Evolutionary conservation across 2,329 filamentous ascomycete species (phyloP).

Genomic region (Malbranchea zuffiana): DNA sequence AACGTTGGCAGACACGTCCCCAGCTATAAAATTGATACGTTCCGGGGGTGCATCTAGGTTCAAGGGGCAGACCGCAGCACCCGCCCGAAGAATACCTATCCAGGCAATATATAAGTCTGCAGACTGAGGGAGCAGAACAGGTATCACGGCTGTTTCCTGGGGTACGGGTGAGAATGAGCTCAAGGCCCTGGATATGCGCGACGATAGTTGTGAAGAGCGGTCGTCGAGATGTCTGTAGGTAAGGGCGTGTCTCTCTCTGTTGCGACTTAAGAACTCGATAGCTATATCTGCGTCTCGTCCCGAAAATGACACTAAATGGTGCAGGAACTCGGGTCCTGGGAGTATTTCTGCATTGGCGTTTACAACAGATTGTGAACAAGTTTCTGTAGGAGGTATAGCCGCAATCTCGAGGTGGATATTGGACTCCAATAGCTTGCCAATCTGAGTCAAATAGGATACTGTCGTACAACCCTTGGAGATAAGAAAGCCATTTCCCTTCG

Average conservation of each 20-base stretch:
- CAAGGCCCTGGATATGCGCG: constrained; percentile 33
- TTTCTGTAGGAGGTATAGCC: constrained; percentile 1
- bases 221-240: constrained; percentile 55
- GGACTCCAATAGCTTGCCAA: constrained; percentile 21
- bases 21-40: constrained; percentile 65
- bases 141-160: constrained; percentile 44
- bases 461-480: constrained; percentile 20
- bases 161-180: constrained; percentile 14
- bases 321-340: constrained; percentile 47
- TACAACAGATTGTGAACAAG: constrained; percentile 42
- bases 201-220: constrained; percentile 47
- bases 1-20: constrained; percentile 61
- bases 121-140: constrained; percentile 66
- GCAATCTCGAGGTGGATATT: constrained; percentile 20
- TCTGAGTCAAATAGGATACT: constrained; percentile 19
- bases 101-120: constrained; percentile 66
- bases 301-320: constrained; percentile 49
- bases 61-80: constrained; percentile 76
- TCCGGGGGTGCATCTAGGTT: constrained; percentile 67
- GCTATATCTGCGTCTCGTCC: constrained; percentile 37
- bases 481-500: constrained; percentile 19
- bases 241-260: constrained; percentile 38
- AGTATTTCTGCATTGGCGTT: constrained; percentile 46
- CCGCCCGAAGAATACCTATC: constrained; percentile 67
- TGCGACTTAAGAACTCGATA: constrained; percentile 51